A percentile compares a stretch with the other conserved stretches of the same genome.
These are phyloP conservation scores for Trichoderma brevicompactum DNA, from an alignment of 2,329 filamentous ascomycete genomes.

Conservation along the genomic window DNA sequence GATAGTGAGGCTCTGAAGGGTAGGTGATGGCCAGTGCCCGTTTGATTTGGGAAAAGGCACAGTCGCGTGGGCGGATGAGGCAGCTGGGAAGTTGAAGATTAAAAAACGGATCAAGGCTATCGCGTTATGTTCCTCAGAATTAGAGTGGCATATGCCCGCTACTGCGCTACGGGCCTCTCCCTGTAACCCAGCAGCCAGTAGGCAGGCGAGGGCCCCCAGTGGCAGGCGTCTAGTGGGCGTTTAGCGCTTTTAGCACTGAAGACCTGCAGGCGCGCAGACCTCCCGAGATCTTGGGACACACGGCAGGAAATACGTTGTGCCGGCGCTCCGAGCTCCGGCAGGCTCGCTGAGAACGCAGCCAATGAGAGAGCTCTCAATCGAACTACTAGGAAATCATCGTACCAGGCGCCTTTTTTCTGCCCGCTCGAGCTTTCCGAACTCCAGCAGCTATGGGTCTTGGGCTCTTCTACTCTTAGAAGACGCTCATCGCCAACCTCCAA, in stretches of 20 bases:
- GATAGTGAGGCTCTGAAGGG: not conserved
- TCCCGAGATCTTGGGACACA: not conserved
- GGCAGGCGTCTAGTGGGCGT: not conserved
- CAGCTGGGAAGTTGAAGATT: conserved; percentile 1
- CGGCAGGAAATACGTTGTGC: conserved; percentile 30
- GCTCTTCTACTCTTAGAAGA: conserved; percentile 13
- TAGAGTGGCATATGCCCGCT: not conserved
- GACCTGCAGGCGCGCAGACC: not conserved
- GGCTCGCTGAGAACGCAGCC: conserved; percentile 22
- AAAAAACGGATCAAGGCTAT: conserved; percentile 6
- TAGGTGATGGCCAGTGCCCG: not conserved
- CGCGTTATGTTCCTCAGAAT: not conserved
- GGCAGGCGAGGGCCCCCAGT: not conserved
- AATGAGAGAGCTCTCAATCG: conserved; percentile 31
- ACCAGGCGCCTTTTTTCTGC: conserved; percentile 28
- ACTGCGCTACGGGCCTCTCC: not conserved
- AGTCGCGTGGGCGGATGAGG: conserved; percentile 12
- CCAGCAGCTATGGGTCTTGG: conserved; percentile 16
- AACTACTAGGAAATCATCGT: conserved; percentile 18
- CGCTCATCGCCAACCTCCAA: conserved; percentile 16
- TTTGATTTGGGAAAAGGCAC: not conserved
- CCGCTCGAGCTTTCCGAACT: not conserved
- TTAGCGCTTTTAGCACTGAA: conserved; percentile 5
- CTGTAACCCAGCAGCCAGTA: not conserved
- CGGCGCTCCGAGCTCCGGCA: conserved; percentile 23